Conservation (phyloP, 805 yeast genomes). For the Starmerella geochares region DNA sequence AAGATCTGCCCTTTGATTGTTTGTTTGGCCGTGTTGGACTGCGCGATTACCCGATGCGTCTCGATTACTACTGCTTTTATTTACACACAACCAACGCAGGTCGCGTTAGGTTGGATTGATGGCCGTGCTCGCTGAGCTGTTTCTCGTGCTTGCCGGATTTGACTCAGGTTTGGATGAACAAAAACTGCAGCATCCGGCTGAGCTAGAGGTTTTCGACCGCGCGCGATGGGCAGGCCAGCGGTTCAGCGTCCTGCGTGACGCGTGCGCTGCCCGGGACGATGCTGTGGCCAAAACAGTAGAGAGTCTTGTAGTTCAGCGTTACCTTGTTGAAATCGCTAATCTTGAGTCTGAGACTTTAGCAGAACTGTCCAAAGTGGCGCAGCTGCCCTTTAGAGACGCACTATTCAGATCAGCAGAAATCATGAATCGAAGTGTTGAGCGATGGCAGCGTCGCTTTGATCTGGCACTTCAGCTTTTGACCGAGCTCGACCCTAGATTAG, state of each 20-base stretch:
- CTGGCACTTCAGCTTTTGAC: background rate
- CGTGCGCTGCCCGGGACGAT: background rate
- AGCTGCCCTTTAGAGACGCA: background rate
- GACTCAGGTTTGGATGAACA: slow-evolving; percentile 3
- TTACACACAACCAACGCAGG: no score
- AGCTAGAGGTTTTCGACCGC: slow-evolving; percentile 4
- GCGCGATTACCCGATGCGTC: background rate
- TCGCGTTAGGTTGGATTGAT: background rate
- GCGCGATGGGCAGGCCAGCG: slow-evolving; percentile 11
- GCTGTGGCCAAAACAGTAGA: slow-evolving; percentile 11
- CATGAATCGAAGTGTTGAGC: slow-evolving; percentile 7
- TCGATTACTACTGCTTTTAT: background rate
- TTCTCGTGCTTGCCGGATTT: slow-evolving; percentile 17
- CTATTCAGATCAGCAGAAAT: background rate
- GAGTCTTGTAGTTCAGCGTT: background rate
- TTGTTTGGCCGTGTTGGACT: no score
- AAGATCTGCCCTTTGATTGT: no score
- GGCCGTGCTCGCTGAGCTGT: slow-evolving; percentile 15
- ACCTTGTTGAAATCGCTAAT: slow-evolving; percentile 9
- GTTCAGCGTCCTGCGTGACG: slow-evolving; percentile 1
- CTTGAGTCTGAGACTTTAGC: background rate
- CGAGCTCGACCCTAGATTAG: background rate
- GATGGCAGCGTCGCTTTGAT: background rate
- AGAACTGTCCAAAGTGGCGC: background rate
- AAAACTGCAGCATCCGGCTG: slow-evolving; percentile 13